Percentiles rank a stretch among this genome's conserved stretches.
Evolutionary conservation across 2,329 filamentous ascomycete species (phyloP).

Genomic region (Colletotrichum liriopes): DNA sequence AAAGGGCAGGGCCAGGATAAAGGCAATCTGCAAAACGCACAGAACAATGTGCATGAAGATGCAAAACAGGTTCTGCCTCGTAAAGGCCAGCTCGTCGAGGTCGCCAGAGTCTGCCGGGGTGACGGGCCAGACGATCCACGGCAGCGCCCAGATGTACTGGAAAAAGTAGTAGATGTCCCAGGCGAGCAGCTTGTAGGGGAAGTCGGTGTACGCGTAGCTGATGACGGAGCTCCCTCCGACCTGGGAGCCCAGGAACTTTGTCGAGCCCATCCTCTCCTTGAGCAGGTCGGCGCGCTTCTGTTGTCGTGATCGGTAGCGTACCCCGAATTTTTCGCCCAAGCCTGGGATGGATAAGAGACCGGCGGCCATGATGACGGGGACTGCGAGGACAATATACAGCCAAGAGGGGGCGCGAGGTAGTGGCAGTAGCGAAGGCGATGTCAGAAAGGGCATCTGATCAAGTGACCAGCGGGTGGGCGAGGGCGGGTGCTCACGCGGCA

Average conservation of each 20-base stretch:
- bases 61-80: conserved; percentile 69
- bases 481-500: conserved; percentile 39
- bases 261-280: conserved; percentile 48
- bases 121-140: conserved; percentile 74
- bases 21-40: conserved; percentile 70
- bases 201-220: conserved; percentile 74
- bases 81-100: conserved; percentile 77
- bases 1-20: conserved; percentile 72
- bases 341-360: conserved; percentile 33
- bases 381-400: conserved; percentile 17
- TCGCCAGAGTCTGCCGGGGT: conserved; percentile 65
- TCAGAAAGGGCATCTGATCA: conserved; percentile 36
- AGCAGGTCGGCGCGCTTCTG: conserved; percentile 29
- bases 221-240: conserved; percentile 71
- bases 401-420: conserved; percentile 1
- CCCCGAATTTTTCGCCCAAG: conserved; percentile 20
- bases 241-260: conserved; percentile 72
- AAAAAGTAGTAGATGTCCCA: conserved; percentile 72
- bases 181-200: conserved; percentile 65
- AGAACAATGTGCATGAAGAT: conserved; percentile 73
- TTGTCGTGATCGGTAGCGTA: conserved; percentile 26
- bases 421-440: conserved; percentile 7
- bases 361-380: conserved; percentile 26
- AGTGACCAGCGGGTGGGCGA: conserved; percentile 27
- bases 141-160: conserved; percentile 69